Base-by-base conservation (phyloP, 2,329 filamentous ascomycete genomes). In the Fusarium nanum region DNA sequence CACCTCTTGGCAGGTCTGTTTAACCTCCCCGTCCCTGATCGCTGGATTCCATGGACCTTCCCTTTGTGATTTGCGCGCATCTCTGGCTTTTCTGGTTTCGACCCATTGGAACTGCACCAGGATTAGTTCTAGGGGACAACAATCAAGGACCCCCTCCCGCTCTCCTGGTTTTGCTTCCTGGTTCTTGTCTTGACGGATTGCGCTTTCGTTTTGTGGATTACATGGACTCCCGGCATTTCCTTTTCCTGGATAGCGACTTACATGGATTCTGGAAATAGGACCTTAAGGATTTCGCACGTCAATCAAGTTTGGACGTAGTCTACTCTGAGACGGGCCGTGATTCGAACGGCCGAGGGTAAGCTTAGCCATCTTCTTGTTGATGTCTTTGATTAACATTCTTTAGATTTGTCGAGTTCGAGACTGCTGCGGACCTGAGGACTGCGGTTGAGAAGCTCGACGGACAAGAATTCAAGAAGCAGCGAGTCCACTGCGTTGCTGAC, bases 1-100 rank as follows among this genome's bases (percentile, higher is more conserved):
- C 87, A 99, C 96, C 87, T 98, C 94, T 90, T 99, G 96, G 96
- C 96, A 99, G 96, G 96, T 99, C 92, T 96, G 96, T 92, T 85
- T 81, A 80, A 81, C 82, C 86, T 85, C 85, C 88, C 85, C 84
- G 83, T 88, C 87, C 80, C 77, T 87, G 85, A 80, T 81, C 79
- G 78, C 78, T 81, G 82, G 82, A 82, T 75, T 78, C 79, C 74
- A 78, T 77, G 82, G 81, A 82, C 73, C 67, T 53, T 73, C 72
- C 68, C 72, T 71, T 73, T 74, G 68, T 78, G 68, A 65, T 71
- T 73, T 71, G 73, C 74, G 70, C 73, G 76, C 74, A 76, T 71
- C 73, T 60, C 71, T 76, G 76, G 73, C 75, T 74, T 73, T 67
- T 68, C 72, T 74, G 73, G 64, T 60, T 72, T 74, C 74, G 73